Evolutionary conservation across 2,329 filamentous ascomycete species (phyloP), one percentile per base, ranked within the genome.

Genomic region (Alternaria sp.): DNA sequence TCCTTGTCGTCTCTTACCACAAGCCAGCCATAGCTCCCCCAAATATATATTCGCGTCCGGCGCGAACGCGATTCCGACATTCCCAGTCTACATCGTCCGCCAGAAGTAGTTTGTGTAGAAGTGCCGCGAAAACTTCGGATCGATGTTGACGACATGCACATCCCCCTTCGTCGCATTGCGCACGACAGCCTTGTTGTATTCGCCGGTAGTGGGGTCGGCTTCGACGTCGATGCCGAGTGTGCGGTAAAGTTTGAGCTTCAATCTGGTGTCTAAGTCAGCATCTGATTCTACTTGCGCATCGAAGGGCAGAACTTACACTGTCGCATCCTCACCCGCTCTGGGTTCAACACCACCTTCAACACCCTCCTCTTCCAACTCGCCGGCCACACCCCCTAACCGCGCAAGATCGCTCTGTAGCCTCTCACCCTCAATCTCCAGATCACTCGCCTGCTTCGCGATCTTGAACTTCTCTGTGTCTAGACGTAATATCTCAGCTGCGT

Each of bases 71-170:
- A 28, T 19, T 30, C 3, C 11, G 25, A 0, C 8, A 23, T 46
- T 13, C 8, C 17, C 12, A 9, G 0, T 6, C 63, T 69, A 96
- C 79, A 97, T 85, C 28, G 90, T 95, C 74, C 93, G 87, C 96
- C 96, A 99, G 77, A 98, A 96, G 79, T 97, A 97, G 74, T 97
- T 96, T 21, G 94, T 93, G 75, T 97, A 97, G 77, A 96, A 97
- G 79, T 91, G 95, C 66, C 90, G 87, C 62, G 92, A 95, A 79
- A 97, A 94, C 82, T 96, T 97, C 73, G 91, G 90, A 73, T 98
- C 94, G 79, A 99, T 90, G 75, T 97, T 97, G 64, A 99, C 90
- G 53, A 98, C 92, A 78, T 97, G 93, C 55, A 98, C 93, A 78
- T 98, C 94, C 9, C 93, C 94, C 83, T 93, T 95, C 68, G 89